Evolutionary conservation across 768 basidiomycete genomes (phyloP), one percentile per base, ranked within the genome.

Genomic region (Tulasnella sp.): DNA sequence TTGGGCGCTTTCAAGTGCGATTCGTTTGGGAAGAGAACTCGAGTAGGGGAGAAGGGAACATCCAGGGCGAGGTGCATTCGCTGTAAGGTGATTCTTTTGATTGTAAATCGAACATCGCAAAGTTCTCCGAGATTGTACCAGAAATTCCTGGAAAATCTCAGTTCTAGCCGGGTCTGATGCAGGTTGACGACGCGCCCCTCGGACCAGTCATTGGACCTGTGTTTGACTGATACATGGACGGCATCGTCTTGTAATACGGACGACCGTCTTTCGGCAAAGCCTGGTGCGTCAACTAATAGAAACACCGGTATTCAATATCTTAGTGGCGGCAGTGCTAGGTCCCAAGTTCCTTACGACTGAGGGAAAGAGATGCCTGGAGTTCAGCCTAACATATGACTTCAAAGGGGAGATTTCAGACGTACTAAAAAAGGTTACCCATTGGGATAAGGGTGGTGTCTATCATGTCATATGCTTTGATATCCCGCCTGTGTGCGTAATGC

Each of bases 381-480:
- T 56, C 41, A 38, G 26, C n/a, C 3, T 43, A 1, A n/a, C 26
- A 1, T 21, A 9, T 27, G 3, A 8, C 7, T 3, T n/a, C 19
- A n/a, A 4, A 45, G 3, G 13, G 3, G 26, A 21, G 15, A 23
- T 15, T 1, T 4, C 4, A 10, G 8, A 34, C 5, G 15, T 30
- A 59, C 58, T 32, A 59, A 17, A 32, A 59, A 26, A 59, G 15
- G 3, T 13, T 9, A n/a, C 24, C 34, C 15, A 38, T 15, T 38
- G 34, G 48, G 1, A 0, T n/a, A 15, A 59, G 26, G 11, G 19
- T n/a, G 26, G 49, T 47, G 1, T 42, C 45, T 11, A 32, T n/a
- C n/a, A 59, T n/a, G 45, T 59, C 58, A 47, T 59, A 59, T 11
- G 23, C 48, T 41, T 48, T 45, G 26, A 59, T 30, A 50, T 59